phyloP scores from a whole-genome alignment of 1,284 basidiomycete genomes.

The Rhodofomes roseus region DNA sequence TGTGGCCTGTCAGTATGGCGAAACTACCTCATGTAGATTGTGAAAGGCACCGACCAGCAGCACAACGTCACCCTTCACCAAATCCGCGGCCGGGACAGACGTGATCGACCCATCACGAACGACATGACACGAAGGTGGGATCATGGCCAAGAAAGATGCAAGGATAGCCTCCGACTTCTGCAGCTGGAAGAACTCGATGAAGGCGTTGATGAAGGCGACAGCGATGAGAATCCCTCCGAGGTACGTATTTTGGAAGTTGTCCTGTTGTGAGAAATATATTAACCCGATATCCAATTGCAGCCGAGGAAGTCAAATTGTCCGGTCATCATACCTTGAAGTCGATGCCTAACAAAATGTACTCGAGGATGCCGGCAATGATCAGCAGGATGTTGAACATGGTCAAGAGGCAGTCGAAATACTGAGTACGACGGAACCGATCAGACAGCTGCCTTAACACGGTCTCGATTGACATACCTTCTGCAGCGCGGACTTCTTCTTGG shows the following conservation, averaged over 20 bases:
- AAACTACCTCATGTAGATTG: background rate
- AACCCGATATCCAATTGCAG: background rate
- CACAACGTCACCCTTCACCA: constrained; percentile 70
- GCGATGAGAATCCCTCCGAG: constrained; percentile 64
- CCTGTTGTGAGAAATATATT: constrained; percentile 29
- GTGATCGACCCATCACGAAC: constrained; percentile 57
- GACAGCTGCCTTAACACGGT: constrained; percentile 3
- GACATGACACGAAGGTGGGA: constrained; percentile 63
- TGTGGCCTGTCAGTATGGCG: background rate
- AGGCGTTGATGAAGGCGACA: constrained; percentile 68
- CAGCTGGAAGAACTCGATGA: constrained; percentile 69
- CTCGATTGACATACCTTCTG: constrained; percentile 44
- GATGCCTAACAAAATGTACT: constrained; percentile 61
- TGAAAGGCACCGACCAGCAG: constrained; percentile 41
- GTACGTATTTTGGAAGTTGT: constrained; percentile 64
- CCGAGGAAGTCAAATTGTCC: background rate
- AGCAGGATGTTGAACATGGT: constrained; percentile 70
- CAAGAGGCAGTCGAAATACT: constrained; percentile 61
- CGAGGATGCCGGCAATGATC: constrained; percentile 58
- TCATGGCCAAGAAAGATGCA: constrained; percentile 69
- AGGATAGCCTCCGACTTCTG: constrained; percentile 71
- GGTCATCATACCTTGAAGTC: constrained; percentile 46
- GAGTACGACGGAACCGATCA: constrained; percentile 8
- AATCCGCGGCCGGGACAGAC: constrained; percentile 55
- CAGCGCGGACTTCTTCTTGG: constrained; percentile 61